A percentile compares a stretch with the other conserved stretches of the same genome.
Conservation (phyloP, 306 rosid genomes). For the Gastrolobium villosum region DNA sequence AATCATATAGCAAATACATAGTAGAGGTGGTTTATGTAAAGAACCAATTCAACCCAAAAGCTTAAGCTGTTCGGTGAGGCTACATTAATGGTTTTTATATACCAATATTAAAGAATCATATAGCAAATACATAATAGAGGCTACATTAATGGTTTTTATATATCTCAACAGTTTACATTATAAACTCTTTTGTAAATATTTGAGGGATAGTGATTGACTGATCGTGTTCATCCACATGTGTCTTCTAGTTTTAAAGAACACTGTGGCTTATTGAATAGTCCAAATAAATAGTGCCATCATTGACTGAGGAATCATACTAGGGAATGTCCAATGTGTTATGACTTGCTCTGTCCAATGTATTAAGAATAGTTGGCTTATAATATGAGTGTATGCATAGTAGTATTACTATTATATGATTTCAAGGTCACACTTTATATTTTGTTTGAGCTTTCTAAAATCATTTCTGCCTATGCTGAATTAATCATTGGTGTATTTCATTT, state of each 20-base stretch:
- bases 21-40: conserved; percentile 10
- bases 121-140: conserved; percentile 3
- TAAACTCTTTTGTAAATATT: conserved; percentile 18
- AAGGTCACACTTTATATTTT: conserved; percentile 2
- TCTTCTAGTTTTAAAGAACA: conserved; percentile 21
- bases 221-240: background rate
- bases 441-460: conserved; percentile 32
- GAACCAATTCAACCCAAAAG: no score
- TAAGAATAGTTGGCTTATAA: conserved; percentile 15
- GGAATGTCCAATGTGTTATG: conserved; percentile 15
- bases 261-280: background rate
- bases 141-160: no score
- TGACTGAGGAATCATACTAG: conserved; percentile 16
- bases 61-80: no score
- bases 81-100: no score
- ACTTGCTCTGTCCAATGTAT: background rate
- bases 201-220: conserved; percentile 5
- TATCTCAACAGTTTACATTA: no score
- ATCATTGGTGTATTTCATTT: conserved; percentile 46
- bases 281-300: conserved; percentile 8
- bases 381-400: conserved; percentile 2
- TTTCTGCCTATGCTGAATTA: background rate
- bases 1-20: background rate
- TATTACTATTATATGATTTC: conserved; percentile 26
- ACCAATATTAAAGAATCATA: background rate